Evolutionary conservation across 306 rosid species (phyloP).

Genomic region (Ceratonia siliqua): DNA sequence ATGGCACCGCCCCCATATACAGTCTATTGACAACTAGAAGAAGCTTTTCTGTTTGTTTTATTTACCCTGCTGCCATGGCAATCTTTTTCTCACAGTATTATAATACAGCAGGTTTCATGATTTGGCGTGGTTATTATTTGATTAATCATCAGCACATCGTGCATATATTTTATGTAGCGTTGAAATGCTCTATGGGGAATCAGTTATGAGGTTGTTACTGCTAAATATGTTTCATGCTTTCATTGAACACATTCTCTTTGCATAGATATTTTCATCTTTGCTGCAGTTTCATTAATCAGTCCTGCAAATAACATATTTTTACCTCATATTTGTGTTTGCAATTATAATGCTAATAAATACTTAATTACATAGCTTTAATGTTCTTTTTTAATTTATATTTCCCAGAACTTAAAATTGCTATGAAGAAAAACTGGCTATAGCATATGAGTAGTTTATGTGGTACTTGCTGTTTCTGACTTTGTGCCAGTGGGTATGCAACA

Average conservation of each 20-base stretch:
- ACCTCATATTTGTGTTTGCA: neutral
- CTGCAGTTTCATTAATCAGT: neutral
- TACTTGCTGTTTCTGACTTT: constrained; percentile 28
- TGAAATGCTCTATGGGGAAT: constrained; percentile 10
- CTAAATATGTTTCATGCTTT: neutral
- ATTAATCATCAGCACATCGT: neutral
- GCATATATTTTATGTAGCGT: neutral
- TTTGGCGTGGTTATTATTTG: neutral
- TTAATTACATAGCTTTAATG: neutral
- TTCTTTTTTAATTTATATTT: constrained; percentile 9
- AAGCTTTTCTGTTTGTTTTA: neutral
- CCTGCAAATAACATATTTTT: neutral
- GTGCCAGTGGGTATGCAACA: constrained; percentile 29
- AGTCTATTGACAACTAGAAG: neutral
- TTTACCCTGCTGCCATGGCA: neutral
- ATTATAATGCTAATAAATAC: neutral
- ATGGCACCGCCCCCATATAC: neutral
- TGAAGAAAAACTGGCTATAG: neutral
- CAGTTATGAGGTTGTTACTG: neutral
- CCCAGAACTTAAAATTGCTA: constrained; percentile 23
- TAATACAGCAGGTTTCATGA: constrained; percentile 4
- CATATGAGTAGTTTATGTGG: constrained; percentile 22
- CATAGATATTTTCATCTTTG: too few relatives aligned
- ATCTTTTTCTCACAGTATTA: neutral
- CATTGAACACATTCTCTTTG: neutral